phyloP scores from a whole-genome alignment of 1,139 yeast species.

The Yamadazyma spencermartinsiae region DNA sequence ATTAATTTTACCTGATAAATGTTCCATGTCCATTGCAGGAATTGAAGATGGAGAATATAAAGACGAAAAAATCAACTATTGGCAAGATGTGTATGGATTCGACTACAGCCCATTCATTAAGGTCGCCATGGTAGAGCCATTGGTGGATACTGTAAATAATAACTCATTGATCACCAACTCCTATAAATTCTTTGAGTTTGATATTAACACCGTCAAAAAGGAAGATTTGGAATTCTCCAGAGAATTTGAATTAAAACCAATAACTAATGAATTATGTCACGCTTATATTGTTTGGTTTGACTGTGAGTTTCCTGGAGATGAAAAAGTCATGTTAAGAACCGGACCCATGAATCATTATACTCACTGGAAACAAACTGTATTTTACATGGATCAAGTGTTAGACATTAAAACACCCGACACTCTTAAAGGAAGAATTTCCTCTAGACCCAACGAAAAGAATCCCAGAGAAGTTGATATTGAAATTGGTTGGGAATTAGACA shows the following conservation, averaged over 20 bases:
- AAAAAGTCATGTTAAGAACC: constrained; percentile 67
- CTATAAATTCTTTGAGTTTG: constrained; percentile 73
- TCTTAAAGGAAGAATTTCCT: constrained; percentile 68
- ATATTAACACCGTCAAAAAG: constrained; percentile 82
- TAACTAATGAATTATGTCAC: constrained; percentile 79
- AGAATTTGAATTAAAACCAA: constrained; percentile 67
- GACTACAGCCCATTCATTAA: constrained; percentile 77
- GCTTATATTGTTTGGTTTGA: constrained; percentile 96
- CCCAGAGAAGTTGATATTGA: constrained; percentile 86
- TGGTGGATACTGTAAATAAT: constrained; percentile 90
- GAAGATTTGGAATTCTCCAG: constrained; percentile 77
- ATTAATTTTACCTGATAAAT: constrained; percentile 91
- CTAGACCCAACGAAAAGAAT: constrained; percentile 73
- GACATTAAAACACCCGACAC: constrained; percentile 76
- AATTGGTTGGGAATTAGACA: constrained; percentile 57
- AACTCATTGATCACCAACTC: constrained; percentile 74
- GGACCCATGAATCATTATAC: constrained; percentile 83
- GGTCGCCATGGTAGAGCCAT: constrained; percentile 87
- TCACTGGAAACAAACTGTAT: constrained; percentile 97
- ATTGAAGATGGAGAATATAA: constrained; percentile 95
- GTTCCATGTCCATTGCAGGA: constrained; percentile 87
- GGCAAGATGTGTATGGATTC: constrained; percentile 98
- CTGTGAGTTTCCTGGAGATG: constrained; percentile 73
- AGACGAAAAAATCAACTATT: constrained; percentile 87
- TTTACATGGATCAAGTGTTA: constrained; percentile 82